Evolutionary conservation across 306 rosid genomes (phyloP).

Genomic region (Purshia tridentata): DNA sequence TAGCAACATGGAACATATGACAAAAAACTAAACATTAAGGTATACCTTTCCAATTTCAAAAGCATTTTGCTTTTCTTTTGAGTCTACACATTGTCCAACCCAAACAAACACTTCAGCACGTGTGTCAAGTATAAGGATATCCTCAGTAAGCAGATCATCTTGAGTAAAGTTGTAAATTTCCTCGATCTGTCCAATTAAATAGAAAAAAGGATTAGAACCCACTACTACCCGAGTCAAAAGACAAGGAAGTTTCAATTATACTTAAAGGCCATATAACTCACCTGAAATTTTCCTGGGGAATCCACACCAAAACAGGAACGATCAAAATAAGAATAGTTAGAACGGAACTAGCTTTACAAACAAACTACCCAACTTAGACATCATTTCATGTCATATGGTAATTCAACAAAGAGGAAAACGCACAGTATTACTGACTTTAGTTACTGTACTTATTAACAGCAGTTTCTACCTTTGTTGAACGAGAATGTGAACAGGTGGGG

Average conservation of each 20-base stretch:
- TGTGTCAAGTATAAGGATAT: conserved; percentile 86
- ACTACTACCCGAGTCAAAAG: conserved; percentile 15
- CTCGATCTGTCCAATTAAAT: conserved; percentile 59
- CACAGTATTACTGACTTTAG: background rate
- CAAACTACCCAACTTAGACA: conserved; percentile 23
- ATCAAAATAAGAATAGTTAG: conserved; percentile 43
- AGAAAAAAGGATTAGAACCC: conserved; percentile 29
- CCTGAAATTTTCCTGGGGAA: conserved; percentile 88
- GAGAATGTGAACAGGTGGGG: conserved; percentile 88
- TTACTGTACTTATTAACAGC: background rate
- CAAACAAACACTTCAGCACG: conserved; percentile 98
- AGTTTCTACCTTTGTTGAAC: conserved; percentile 62
- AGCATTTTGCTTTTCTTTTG: conserved; percentile 84
- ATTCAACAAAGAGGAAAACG: background rate
- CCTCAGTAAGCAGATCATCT: conserved; percentile 94
- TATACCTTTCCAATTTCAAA: conserved; percentile 82
- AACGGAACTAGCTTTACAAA: conserved; percentile 29
- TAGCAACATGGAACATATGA: conserved; percentile 8
- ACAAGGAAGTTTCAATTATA: conserved; percentile 13
- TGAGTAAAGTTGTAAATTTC: conserved; percentile 89
- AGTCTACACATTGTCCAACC: conserved; percentile 89
- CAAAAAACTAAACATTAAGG: conserved; percentile 22
- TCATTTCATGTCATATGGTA: background rate
- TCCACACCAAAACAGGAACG: conserved; percentile 40
- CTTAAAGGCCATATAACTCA: conserved; percentile 39